Percentiles rank a stretch among this genome's conserved stretches.
These are phyloP conservation scores for Colletotrichum sp. DNA, from an alignment of 2,329 filamentous ascomycete genomes.

Conservation along the genomic window DNA sequence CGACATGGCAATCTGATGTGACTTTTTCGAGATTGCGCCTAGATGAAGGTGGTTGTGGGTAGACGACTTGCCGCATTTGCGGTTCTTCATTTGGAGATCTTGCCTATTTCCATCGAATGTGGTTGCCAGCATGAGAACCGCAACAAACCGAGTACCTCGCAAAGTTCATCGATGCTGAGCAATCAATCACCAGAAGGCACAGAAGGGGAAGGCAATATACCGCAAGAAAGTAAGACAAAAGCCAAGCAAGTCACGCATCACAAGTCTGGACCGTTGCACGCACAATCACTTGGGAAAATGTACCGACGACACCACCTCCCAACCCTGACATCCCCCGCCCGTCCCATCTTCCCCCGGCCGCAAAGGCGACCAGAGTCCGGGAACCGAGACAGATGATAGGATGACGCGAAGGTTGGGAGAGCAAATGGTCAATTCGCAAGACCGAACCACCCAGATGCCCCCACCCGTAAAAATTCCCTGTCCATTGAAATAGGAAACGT, in stretches of 20 bases:
- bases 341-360: constrained; percentile 18
- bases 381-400: constrained; percentile 40
- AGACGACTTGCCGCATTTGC: neutral
- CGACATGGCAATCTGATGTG: neutral
- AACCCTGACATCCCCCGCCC: constrained; percentile 33
- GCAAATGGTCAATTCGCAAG: constrained; percentile 48
- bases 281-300: constrained; percentile 32
- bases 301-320: constrained; percentile 48
- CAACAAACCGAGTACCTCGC: neutral
- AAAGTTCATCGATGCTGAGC: neutral
- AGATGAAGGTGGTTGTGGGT: neutral
- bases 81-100: neutral
- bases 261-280: neutral
- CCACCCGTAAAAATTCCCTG: constrained; percentile 30
- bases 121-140: neutral
- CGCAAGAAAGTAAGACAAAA: neutral
- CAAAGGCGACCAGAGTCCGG: constrained; percentile 20
- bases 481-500: constrained; percentile 26
- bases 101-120: neutral
- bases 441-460: constrained; percentile 36
- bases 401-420: constrained; percentile 36
- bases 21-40: neutral
- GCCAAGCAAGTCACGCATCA: neutral
- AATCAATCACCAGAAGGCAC: neutral
- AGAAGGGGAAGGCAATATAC: neutral